phyloP scores from a whole-genome alignment of 768 basidiomycete genomes.

The Lactarius hatsudake region DNA sequence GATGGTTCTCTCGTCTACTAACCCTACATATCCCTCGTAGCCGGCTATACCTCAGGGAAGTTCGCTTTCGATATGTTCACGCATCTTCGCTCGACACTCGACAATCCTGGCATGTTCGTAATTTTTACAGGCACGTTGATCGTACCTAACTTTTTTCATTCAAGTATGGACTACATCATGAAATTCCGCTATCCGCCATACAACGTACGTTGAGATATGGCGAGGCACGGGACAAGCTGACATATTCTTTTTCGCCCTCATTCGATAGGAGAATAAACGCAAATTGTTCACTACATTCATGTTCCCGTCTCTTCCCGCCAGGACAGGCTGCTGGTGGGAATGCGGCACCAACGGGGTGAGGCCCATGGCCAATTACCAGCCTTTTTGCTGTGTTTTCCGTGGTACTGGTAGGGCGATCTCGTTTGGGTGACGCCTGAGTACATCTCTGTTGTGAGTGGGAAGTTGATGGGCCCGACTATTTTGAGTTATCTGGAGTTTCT shows the following conservation, averaged over 20 bases:
- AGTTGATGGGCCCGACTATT: neutral
- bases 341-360: constrained; percentile 27
- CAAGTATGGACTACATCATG: constrained; percentile 37
- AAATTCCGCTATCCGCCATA: constrained; percentile 40
- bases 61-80: constrained; percentile 77
- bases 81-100: constrained; percentile 57
- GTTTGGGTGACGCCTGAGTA: constrained; percentile 3
- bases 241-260: constrained; percentile 7
- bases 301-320: constrained; percentile 41
- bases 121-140: neutral
- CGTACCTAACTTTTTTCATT: neutral
- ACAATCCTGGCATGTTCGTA: constrained; percentile 41
- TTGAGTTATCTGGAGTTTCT: neutral
- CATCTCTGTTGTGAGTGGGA: neutral
- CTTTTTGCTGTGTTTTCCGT: constrained; percentile 34
- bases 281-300: constrained; percentile 33
- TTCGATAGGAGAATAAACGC: constrained; percentile 28
- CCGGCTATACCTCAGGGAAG: constrained; percentile 69
- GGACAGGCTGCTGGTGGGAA: constrained; percentile 34
- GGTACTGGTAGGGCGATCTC: neutral
- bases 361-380: constrained; percentile 40
- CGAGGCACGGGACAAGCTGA: neutral
- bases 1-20: constrained; percentile 12
- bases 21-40: constrained; percentile 35
- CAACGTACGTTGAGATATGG: constrained; percentile 31